Percentiles rank a stretch among this genome's conserved stretches.
Conservation (phyloP, 2,329 filamentous ascomycete genomes). For the Xylariales sp. region DNA sequence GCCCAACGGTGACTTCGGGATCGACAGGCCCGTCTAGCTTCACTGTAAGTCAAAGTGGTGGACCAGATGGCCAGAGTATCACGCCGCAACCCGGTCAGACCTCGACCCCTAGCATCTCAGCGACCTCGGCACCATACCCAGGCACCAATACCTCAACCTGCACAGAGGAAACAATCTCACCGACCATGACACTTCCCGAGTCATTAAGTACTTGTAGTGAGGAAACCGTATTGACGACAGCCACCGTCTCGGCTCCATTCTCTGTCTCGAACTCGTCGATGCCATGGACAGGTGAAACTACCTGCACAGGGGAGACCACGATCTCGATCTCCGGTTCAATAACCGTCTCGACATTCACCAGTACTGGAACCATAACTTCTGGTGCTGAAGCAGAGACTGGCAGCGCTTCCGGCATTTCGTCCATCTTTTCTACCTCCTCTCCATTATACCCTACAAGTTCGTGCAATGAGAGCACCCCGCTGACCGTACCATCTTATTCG, state of each 20-base stretch:
- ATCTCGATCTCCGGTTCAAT: no score
- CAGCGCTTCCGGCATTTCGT: no score
- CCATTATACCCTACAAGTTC: no score
- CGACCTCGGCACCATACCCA: not conserved
- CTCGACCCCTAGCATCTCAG: not conserved
- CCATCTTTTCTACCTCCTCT: no score
- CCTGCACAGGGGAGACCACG: no score
- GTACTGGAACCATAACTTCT: no score
- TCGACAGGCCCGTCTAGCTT: no score
- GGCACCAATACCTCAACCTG: slow-evolving; percentile 5
- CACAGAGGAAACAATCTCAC: slow-evolving; percentile 2
- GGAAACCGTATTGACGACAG: not conserved
- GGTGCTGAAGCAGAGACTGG: no score
- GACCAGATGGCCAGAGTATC: slow-evolving; percentile 4
- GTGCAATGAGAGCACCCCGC: no score
- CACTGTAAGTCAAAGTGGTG: not conserved
- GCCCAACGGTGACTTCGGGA: no score
- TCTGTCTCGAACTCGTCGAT: slow-evolving; percentile 2
- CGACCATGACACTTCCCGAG: not conserved
- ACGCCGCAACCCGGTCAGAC: not conserved
- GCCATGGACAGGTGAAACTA: not conserved
- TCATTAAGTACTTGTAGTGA: not conserved
- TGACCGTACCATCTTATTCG: no score
- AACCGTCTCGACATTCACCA: no score
- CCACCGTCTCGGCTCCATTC: not conserved